Evolutionary conservation across 306 rosid species (phyloP), one percentile per base, ranked within the genome.

Genomic region (Cicer judaicum): DNA sequence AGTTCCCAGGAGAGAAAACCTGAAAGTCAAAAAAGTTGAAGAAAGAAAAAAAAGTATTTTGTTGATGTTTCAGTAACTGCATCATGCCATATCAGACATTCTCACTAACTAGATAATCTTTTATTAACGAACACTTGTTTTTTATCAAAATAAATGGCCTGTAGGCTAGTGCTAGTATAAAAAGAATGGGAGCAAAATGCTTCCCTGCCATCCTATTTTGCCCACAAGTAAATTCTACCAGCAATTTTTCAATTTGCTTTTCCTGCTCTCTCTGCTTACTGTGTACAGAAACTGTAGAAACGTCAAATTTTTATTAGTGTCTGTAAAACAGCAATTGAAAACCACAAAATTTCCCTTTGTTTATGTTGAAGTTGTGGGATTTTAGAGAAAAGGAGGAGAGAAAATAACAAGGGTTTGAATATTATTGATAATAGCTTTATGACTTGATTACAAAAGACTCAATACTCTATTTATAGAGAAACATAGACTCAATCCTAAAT

Each of bases 181-280:
- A 70, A 70, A 39, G 7, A 70, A 9, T 38, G 36, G 8, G 48
- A 39, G 15, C 10, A 53, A 29, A 40, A 55, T 10, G 13, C 47
- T 68, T 53, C 48, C 15, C 38, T 10, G 5, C 60, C 15, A 55
- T 70, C 64, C 40, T 39, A 39, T 54, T 70, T 16, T 70, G 39
- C n/a, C 52, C 70, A 61, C 39, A 34, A 36, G 39, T 10, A 46
- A 59, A 15, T 47, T 60, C 39, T 34, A 46, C n/a, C 5, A 10
- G 24, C 38, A 60, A 2, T 60, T 61, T 62, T 13, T 36, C 49
- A 75, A 24, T 64, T 72, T 50, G 40, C 62, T 38, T 74, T 4
- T 34, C 67, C 10, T 43, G 69, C 41, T 24, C 70, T 73, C 56
- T 68, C 68, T 55, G 38, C 36, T 64, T 44, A 59, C 44, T 68